Evolutionary conservation across 768 basidiomycete genomes (phyloP).

Genomic region (Podaxis carcinomalis): DNA sequence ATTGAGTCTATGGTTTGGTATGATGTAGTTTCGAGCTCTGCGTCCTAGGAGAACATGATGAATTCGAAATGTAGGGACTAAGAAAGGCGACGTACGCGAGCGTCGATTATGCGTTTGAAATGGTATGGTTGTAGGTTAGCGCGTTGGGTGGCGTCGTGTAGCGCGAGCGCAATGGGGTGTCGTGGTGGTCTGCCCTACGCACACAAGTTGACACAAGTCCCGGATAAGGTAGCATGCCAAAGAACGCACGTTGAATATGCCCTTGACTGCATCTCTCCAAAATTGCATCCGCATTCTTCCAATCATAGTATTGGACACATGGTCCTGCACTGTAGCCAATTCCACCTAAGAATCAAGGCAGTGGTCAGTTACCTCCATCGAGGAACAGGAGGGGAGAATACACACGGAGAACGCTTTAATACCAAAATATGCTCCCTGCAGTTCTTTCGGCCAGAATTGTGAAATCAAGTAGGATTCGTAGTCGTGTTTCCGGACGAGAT

Average conservation of each 20-base stretch:
- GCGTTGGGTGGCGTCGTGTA: constrained; percentile 50
- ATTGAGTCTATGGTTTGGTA: constrained; percentile 67
- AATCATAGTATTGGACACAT: constrained; percentile 65
- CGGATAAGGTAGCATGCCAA: not conserved
- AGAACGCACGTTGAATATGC: constrained; percentile 53
- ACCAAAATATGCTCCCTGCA: constrained; percentile 68
- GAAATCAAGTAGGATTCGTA: constrained; percentile 74
- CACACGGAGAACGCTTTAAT: constrained; percentile 81
- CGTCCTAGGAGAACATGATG: constrained; percentile 38
- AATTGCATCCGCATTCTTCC: constrained; percentile 87
- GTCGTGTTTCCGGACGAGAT: constrained; percentile 74
- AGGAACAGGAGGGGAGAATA: constrained; percentile 17
- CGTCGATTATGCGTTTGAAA: constrained; percentile 79
- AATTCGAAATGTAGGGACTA: constrained; percentile 1
- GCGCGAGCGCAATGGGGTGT: constrained; percentile 76
- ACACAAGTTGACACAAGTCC: constrained; percentile 12
- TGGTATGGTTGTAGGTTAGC: constrained; percentile 66
- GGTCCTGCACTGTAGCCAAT: constrained; percentile 71
- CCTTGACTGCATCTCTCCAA: constrained; percentile 78
- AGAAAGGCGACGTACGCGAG: constrained; percentile 51
- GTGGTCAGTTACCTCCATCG: not conserved
- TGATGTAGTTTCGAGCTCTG: constrained; percentile 59
- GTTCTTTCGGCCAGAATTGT: constrained; percentile 65
- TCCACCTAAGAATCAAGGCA: constrained; percentile 51
- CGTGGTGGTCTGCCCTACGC: constrained; percentile 68